These are phyloP conservation scores for Xylaria longipes DNA, from an alignment of 495 filamentous ascomycete species.

Conservation along the genomic window DNA sequence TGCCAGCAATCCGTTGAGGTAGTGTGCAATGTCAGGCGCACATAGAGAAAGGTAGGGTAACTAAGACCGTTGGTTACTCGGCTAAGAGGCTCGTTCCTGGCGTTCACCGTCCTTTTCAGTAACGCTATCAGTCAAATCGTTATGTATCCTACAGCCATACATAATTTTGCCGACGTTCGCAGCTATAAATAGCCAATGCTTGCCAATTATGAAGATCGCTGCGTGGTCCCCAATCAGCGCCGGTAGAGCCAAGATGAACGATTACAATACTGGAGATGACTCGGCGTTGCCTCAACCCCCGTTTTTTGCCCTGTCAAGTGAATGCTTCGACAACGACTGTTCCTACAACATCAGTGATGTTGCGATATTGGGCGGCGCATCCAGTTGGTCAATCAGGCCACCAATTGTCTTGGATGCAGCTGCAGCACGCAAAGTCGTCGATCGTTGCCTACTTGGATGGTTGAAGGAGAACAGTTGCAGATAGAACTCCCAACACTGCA, in stretches of 20 bases:
- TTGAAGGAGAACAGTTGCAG: slow-evolving; percentile 16
- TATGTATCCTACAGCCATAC: background rate
- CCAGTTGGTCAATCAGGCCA: slow-evolving; percentile 3
- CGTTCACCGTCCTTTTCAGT: background rate
- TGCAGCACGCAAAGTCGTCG: slow-evolving; percentile 14
- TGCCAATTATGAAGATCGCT: background rate
- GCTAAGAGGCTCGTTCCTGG: background rate
- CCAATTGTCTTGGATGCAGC: slow-evolving; percentile 4
- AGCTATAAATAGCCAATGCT: background rate
- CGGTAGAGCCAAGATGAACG: background rate
- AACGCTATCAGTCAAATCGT: background rate
- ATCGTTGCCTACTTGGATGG: slow-evolving; percentile 19
- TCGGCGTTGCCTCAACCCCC: background rate
- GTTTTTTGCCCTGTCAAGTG: background rate
- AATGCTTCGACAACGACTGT: background rate
- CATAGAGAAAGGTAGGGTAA: background rate
- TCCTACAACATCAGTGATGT: slow-evolving; percentile 6
- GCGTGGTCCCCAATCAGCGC: background rate
- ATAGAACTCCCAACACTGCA: slow-evolving; percentile 5
- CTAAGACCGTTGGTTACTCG: background rate
- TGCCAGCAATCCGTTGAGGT: background rate
- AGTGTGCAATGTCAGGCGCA: background rate
- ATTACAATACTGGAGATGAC: background rate
- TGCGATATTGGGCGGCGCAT: background rate
- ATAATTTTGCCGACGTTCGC: background rate